Conservation (phyloP, 2,329 filamentous ascomycete genomes). For the Claviceps digitariae region DNA sequence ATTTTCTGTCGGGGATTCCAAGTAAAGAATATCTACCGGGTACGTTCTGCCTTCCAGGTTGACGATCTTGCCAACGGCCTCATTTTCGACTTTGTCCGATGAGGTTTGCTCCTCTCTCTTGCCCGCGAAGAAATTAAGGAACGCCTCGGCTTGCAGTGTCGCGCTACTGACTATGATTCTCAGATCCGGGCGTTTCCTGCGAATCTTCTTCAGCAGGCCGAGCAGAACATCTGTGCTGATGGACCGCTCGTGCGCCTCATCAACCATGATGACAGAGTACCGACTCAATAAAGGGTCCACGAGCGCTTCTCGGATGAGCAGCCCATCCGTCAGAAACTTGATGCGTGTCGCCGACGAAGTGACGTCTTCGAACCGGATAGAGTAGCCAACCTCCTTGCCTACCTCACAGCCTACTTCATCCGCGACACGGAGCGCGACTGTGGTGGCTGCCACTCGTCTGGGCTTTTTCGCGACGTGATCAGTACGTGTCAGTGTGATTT, state of each 20-base stretch:
- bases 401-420: constrained; percentile 78
- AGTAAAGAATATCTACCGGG: constrained; percentile 75
- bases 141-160: constrained; percentile 79
- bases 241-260: constrained; percentile 90
- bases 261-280: constrained; percentile 95
- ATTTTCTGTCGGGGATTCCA: constrained; percentile 65
- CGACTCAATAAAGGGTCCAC: constrained; percentile 82
- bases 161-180: constrained; percentile 88
- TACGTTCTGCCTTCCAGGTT: constrained; percentile 80
- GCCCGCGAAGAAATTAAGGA: constrained; percentile 60
- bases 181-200: constrained; percentile 64
- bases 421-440: constrained; percentile 76
- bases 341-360: constrained; percentile 76
- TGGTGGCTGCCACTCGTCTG: constrained; percentile 78
- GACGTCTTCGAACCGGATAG: constrained; percentile 82
- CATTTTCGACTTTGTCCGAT: constrained; percentile 12
- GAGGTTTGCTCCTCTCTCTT: constrained; percentile 19
- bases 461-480: constrained; percentile 39
- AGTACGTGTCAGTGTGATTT: not conserved
- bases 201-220: constrained; percentile 82
- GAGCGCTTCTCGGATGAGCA: constrained; percentile 81
- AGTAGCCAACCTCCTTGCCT: constrained; percentile 86
- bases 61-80: constrained; percentile 42
- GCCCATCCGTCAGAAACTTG: constrained; percentile 90
- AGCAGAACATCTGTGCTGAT: constrained; percentile 85